Evolutionary conservation across 2,329 filamentous ascomycete species (phyloP), one percentile per base, ranked within the genome.

Genomic region (Leptosphaerulina australis): DNA sequence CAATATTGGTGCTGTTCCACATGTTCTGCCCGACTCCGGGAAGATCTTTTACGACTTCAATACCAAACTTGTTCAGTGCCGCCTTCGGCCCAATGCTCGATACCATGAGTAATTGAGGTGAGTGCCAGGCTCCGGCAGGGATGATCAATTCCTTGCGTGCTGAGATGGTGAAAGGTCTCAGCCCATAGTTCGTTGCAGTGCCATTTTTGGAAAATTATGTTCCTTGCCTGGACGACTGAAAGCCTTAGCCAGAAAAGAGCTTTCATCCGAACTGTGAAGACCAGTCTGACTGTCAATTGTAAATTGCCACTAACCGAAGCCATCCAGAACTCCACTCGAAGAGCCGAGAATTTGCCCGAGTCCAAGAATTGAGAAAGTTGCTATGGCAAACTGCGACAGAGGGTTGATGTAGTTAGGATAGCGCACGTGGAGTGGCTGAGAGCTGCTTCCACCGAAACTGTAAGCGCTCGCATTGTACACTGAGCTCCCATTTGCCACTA

Each of bases 101-200:
- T 0, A 74, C 55, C 62, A 73, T 70, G 62, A 64, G 62, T 0
- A 69, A 47, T 39, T 77, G 74, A 0, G 74, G 76, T 0, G 70
- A 74, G 30, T 73, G 70, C 49, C 75, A 76, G 65, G 66, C 63
- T 26, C 75, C 76, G 0, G 73, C 74, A 0, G 74, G 74, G 1
- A 78, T 41, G 25, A 79, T 73, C 22, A 76, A 70, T 56, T 77
- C 75, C 30, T 74, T 73, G 12, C 56, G 65, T 0, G 71, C 72
- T 1, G 36, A 44, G 10, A 66, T 41, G 14, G 33, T 55, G 36
- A 50, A 58, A 8, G 25, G 25, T 14, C n/a, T 20, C 18, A 55
- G 10, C 14, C 30, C 50, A 7, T 30, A 35, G 1, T 49, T 51
- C 0, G 46, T 41, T 10, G 63, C 39, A 9, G 37, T 33, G 17